Conservation (phyloP, 768 basidiomycete species). For the Suillus spraguei region DNA sequence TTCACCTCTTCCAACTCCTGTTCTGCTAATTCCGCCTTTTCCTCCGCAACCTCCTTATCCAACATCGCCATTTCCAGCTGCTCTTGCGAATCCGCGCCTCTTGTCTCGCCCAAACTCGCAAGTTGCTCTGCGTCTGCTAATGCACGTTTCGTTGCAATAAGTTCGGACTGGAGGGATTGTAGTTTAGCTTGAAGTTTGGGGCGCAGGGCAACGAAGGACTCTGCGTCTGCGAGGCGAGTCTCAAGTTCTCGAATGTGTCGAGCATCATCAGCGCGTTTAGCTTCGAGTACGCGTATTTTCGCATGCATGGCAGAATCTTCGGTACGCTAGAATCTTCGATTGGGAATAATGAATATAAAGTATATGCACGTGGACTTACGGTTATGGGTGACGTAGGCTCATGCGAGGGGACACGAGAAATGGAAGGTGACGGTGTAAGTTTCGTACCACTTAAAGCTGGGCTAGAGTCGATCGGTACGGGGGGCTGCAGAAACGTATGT, state of each 20-base stretch:
- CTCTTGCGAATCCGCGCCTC: conserved; percentile 79
- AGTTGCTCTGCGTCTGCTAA: conserved; percentile 78
- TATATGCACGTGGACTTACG: conserved; percentile 17
- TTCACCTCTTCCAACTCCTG: conserved; percentile 75
- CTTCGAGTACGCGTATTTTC: conserved; percentile 84
- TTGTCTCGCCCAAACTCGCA: conserved; percentile 66
- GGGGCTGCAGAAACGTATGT: conserved; percentile 12
- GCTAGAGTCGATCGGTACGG: conserved; percentile 21
- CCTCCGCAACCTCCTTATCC: conserved; percentile 97
- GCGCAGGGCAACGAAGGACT: conserved; percentile 79
- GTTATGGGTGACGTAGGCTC: conserved; percentile 29
- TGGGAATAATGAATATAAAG: conserved; percentile 16
- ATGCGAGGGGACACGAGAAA: conserved; percentile 10
- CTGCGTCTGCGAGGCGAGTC: conserved; percentile 79
- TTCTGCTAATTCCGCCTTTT: conserved; percentile 81
- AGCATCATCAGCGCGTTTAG: conserved; percentile 83
- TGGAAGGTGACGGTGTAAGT: conserved; percentile 1
- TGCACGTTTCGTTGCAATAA: conserved; percentile 73
- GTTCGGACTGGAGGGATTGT: conserved; percentile 76
- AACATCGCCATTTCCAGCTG: conserved; percentile 94
- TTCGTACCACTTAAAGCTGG: conserved; percentile 17
- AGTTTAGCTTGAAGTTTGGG: conserved; percentile 93
- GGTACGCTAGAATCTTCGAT: conserved; percentile 21
- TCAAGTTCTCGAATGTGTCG: conserved; percentile 86
- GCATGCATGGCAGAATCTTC: conserved; percentile 57